Percentiles rank a stretch among this genome's conserved stretches.
phyloP scores from a whole-genome alignment of 495 filamentous ascomycete genomes.

The Amphirosellinia nigrospora region DNA sequence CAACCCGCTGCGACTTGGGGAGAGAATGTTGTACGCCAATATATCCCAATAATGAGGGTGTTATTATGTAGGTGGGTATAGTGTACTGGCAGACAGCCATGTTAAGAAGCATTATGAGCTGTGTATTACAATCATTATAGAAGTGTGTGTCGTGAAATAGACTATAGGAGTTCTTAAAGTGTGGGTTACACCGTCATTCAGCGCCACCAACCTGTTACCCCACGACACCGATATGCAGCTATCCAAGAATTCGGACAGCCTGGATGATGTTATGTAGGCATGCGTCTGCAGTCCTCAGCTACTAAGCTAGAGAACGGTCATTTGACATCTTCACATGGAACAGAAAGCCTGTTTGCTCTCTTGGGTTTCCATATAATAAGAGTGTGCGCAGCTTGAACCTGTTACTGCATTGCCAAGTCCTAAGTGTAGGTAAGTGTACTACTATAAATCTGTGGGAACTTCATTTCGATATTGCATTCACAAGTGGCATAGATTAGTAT shows the following conservation, averaged over 20 bases:
- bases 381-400: neutral
- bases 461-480: neutral
- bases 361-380: conserved; percentile 3
- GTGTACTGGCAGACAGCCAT: neutral
- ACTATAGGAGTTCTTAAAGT: neutral
- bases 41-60: conserved; percentile 8
- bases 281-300: neutral
- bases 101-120: neutral
- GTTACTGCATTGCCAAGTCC: neutral
- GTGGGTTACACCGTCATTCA: conserved; percentile 22
- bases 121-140: neutral
- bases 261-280: conserved; percentile 9
- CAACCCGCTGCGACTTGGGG: neutral
- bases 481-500: neutral
- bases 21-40: conserved; percentile 1
- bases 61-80: conserved; percentile 2
- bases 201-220: conserved; percentile 11
- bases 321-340: conserved; percentile 17
- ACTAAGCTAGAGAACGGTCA: conserved; percentile 2
- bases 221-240: conserved; percentile 15
- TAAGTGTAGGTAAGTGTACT: neutral
- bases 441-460: neutral
- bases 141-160: neutral
- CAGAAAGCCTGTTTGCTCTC: conserved; percentile 10
- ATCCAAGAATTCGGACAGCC: conserved; percentile 15